Evolutionary conservation across 2,329 filamentous ascomycete species (phyloP), one percentile per base, ranked within the genome.

Genomic region (Ampelomyces quisqualis): DNA sequence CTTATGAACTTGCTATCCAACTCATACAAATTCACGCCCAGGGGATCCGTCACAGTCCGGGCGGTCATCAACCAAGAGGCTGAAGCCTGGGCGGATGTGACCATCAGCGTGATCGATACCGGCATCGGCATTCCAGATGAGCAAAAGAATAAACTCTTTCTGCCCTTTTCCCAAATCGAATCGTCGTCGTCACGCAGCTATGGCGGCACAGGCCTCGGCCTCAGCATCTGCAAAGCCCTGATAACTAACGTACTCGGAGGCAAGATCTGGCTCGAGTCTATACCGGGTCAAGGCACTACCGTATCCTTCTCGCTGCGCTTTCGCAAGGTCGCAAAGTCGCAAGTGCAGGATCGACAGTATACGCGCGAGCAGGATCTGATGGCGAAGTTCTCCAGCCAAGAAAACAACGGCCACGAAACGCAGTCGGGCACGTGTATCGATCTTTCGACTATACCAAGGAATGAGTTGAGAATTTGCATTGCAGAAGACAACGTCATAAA

Each of bases 401-500:
- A 64, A 41, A 73, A 76, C 57, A 65, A 71, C 58, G 51, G 67
- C 47, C 54, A 74, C 49, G 68, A 54, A 39, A 9, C 28, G 29
- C 65, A 68, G 57, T 52, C 73, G 9, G 64, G 60, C 4, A 51
- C 45, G 17, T 65, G 58, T 38, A 67, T 69, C 30, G 64, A 67
- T 40, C 77, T 96, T 4, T 84, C 84, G 13, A 77, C 77, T 42
- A 79, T 96, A 5, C 82, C 86, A 7, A 83, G 87, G 42, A 81
- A 90, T 30, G 77, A 94, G 40, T 75, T 97, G 20, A 84, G 88
- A 21, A 84, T 97, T 20, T 95, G 90, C 67, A 91, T 97, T 43
- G 91, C 91, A 0, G 91, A 97, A 62, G 91, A 97, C 71, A 96
- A 96, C 54, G 81, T 85, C 3, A 95, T 96, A 72, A 96, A 96